Percentiles rank a stretch among this genome's conserved stretches.
phyloP scores from a whole-genome alignment of 768 basidiomycete genomes.

The Rickenella mellea region DNA sequence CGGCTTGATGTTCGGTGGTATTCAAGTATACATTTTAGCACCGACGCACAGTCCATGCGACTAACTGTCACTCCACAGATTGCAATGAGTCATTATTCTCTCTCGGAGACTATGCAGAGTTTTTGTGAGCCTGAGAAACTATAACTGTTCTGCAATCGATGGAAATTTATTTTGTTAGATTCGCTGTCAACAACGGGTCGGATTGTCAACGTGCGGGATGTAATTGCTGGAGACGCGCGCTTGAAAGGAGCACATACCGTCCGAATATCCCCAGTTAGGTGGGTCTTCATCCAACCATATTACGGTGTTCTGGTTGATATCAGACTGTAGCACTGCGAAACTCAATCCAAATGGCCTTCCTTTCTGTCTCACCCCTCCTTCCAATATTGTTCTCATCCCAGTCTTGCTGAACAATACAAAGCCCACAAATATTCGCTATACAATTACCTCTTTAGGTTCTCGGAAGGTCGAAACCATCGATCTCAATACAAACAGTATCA shows the following conservation, averaged over 20 bases:
- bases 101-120: neutral
- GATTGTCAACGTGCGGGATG: constrained; percentile 18
- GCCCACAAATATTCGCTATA: constrained; percentile 63
- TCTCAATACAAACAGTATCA: constrained; percentile 54
- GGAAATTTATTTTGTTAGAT: neutral
- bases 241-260: constrained; percentile 78
- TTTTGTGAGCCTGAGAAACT: neutral
- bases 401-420: constrained; percentile 85
- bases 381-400: constrained; percentile 59
- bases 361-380: constrained; percentile 59
- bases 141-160: too few species aligned
- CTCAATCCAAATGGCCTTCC: constrained; percentile 69
- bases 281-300: neutral
- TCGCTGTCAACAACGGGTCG: constrained; percentile 5
- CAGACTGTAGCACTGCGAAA: constrained; percentile 57
- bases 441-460: constrained; percentile 49
- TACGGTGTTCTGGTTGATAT: neutral
- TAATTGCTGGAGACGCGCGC: constrained; percentile 19
- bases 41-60: neutral
- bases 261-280: constrained; percentile 80
- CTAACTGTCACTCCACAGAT: neutral
- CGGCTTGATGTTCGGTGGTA: constrained; percentile 62
- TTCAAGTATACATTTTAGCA: constrained; percentile 32
- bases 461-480: constrained; percentile 45
- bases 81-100: neutral